Percentiles rank a stretch among this genome's conserved stretches.
phyloP scores from a whole-genome alignment of 1,139 yeast genomes.

The Suhomyces bribrorum region DNA sequence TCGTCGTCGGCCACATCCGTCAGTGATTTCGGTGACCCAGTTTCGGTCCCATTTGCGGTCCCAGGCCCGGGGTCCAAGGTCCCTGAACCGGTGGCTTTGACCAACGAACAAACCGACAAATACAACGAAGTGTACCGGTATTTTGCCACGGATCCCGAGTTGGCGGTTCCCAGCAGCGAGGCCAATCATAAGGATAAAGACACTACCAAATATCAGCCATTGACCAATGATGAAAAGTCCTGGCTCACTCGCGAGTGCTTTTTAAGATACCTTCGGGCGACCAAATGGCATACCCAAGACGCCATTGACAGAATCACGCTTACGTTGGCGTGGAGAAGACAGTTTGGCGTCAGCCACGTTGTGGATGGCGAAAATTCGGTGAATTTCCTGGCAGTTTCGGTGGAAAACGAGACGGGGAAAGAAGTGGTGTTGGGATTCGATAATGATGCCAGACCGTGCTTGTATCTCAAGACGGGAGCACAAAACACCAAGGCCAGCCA shows the following conservation, averaged over 20 bases:
- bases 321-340: slow-evolving; percentile 51
- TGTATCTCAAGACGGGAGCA: slow-evolving; percentile 50
- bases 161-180: slow-evolving; percentile 35
- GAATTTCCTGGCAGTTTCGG: slow-evolving; percentile 33
- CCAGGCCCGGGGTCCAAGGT: slow-evolving; percentile 51
- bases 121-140: slow-evolving; percentile 19
- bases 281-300: slow-evolving; percentile 44
- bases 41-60: slow-evolving; percentile 50
- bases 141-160: slow-evolving; percentile 33
- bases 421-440: slow-evolving; percentile 50
- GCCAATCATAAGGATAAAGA: slow-evolving; percentile 35
- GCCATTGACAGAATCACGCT: slow-evolving; percentile 45
- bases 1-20: slow-evolving; percentile 8
- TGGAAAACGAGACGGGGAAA: slow-evolving; percentile 50
- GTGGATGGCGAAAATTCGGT: slow-evolving; percentile 37
- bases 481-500: slow-evolving; percentile 49
- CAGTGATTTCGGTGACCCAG: slow-evolving; percentile 17
- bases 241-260: slow-evolving; percentile 54
- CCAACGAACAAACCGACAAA: slow-evolving; percentile 22
- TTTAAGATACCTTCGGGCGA: slow-evolving; percentile 48
- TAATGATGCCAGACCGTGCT: slow-evolving; percentile 49
- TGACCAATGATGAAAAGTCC: slow-evolving; percentile 37
- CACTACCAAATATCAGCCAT: slow-evolving; percentile 17
- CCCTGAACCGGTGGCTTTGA: slow-evolving; percentile 53
- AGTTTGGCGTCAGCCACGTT: slow-evolving; percentile 40